Percentiles rank a stretch among this genome's conserved stretches.
Conservation (phyloP, 2,329 filamentous ascomycete species). For the Trichoderma semiorbis region DNA sequence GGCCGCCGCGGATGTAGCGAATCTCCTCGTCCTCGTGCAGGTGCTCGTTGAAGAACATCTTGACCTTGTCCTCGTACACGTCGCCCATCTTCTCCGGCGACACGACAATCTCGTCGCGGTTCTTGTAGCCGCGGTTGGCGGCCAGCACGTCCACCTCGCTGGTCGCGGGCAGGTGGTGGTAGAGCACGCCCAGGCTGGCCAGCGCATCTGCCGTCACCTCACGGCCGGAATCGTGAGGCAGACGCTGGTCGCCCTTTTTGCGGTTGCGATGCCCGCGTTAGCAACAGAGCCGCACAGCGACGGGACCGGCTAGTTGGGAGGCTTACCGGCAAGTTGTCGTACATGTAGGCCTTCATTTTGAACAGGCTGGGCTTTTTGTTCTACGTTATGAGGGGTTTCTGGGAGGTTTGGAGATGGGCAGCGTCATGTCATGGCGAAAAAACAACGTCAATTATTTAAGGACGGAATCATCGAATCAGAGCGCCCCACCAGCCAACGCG, state of each 20-base stretch:
- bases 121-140: slow-evolving; percentile 75
- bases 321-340: slow-evolving; percentile 53
- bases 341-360: slow-evolving; percentile 56
- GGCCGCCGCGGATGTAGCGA: slow-evolving; percentile 82
- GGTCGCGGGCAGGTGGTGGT: slow-evolving; percentile 64
- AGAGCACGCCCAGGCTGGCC: slow-evolving; percentile 72
- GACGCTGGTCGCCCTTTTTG: slow-evolving; percentile 82
- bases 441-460: not conserved
- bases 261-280: slow-evolving; percentile 9
- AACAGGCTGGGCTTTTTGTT: not conserved
- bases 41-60: slow-evolving; percentile 91
- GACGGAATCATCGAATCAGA: not conserved
- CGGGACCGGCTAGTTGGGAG: slow-evolving; percentile 3
- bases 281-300: not conserved
- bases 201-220: slow-evolving; percentile 64
- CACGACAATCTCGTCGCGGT: slow-evolving; percentile 89
- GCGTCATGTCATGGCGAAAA: not conserved
- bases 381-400: slow-evolving; percentile 2
- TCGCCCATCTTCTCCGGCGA: slow-evolving; percentile 82
- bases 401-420: not conserved
- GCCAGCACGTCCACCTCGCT: slow-evolving; percentile 72
- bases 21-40: slow-evolving; percentile 99
- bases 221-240: slow-evolving; percentile 81
- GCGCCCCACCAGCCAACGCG: not conserved
- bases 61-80: slow-evolving; percentile 89